A percentile compares a stretch with the other conserved stretches of the same genome.
Evolutionary conservation across 192 early-diverging fungal species (phyloP).

Genomic region (Linnemannia schmuckeri): DNA sequence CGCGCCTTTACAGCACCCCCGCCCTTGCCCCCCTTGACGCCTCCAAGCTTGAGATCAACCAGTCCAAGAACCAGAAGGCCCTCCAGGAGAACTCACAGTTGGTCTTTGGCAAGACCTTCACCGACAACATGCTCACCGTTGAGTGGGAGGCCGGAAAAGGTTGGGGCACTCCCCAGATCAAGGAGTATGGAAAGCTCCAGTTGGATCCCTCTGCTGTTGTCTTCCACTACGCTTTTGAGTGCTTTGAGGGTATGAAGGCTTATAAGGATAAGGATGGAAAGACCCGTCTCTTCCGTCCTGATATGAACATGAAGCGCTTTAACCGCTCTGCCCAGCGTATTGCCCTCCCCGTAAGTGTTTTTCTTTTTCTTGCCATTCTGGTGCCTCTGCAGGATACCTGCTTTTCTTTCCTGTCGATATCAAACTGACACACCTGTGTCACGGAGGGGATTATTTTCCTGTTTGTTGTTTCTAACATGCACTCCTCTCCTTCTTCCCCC

Average conservation of each 20-base stretch:
- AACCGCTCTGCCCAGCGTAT: conserved; percentile 83
- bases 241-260: conserved; percentile 95
- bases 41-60: conserved; percentile 50
- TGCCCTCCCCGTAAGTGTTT: conserved; percentile 79
- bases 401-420: neutral
- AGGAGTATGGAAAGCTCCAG: conserved; percentile 84
- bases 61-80: conserved; percentile 64
- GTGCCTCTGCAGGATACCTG: neutral
- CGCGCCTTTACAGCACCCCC: conserved; percentile 36
- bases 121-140: conserved; percentile 95
- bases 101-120: conserved; percentile 90
- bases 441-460: conserved; percentile 3
- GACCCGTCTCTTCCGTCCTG: conserved; percentile 94
- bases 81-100: conserved; percentile 74
- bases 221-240: conserved; percentile 95
- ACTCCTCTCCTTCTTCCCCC: neutral
- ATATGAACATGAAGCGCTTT: conserved; percentile 97
- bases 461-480: neutral
- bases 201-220: conserved; percentile 90
- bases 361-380: neutral
- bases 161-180: conserved; percentile 89
- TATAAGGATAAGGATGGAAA: conserved; percentile 91
- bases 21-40: conserved; percentile 36
- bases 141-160: conserved; percentile 83
- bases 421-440: neutral